Conservation (phyloP, 306 rosid species). For the Quercus parvula region DNA sequence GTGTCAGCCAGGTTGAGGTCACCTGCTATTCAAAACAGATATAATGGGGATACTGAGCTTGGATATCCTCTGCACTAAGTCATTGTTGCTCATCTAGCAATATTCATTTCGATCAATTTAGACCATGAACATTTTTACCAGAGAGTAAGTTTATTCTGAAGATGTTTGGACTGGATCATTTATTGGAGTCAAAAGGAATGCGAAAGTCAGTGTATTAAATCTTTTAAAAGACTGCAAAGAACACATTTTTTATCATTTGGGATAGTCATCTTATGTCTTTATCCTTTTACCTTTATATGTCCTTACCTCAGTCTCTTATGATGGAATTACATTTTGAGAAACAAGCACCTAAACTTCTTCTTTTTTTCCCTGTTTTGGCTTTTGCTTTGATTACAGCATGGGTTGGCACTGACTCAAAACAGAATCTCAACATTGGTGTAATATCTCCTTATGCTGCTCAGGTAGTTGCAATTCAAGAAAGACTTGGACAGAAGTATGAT, state of each 20-base stretch:
- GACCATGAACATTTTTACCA: too few species aligned
- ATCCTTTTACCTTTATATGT: background rate
- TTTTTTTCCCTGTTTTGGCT: background rate
- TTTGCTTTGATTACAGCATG: conserved; percentile 35
- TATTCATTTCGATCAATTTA: too few species aligned
- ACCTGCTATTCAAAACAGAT: too few species aligned
- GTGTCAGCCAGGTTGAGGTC: too few species aligned
- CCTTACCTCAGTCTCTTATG: background rate
- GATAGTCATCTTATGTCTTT: background rate
- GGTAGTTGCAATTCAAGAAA: conserved; percentile 51
- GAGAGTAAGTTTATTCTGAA: background rate
- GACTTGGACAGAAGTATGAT: conserved; percentile 42
- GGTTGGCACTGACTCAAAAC: conserved; percentile 29
- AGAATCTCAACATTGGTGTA: conserved; percentile 50
- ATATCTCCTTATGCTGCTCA: conserved; percentile 93
- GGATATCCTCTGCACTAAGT: too few species aligned
- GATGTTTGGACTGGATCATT: background rate
- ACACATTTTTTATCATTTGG: background rate
- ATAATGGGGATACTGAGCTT: too few species aligned
- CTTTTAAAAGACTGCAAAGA: background rate
- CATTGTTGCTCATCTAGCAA: too few species aligned
- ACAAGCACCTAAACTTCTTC: background rate
- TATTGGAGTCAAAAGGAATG: background rate
- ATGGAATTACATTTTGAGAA: background rate
- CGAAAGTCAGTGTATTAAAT: background rate